Conservation (phyloP, 768 basidiomycete species). For the Naematelia aurantialba region DNA sequence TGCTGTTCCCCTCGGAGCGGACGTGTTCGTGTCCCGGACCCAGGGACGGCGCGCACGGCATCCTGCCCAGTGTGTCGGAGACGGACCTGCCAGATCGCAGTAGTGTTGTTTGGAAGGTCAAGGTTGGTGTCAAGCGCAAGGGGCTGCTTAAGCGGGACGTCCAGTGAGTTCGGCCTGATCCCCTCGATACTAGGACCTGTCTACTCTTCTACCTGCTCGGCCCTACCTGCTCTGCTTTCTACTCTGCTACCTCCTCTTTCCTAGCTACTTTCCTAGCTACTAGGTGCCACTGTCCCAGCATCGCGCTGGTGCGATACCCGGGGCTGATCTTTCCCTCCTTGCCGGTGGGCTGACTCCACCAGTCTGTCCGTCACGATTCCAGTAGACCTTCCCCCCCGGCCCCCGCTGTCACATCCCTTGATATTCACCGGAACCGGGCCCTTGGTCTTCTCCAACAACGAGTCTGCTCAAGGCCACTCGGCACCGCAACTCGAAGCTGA, state of each 20-base stretch:
- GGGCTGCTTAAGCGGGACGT: constrained; percentile 21
- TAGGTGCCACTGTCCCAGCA: too few relatives aligned
- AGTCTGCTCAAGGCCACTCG: neutral
- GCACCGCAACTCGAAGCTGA: neutral
- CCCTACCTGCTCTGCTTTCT: neutral
- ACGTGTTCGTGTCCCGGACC: constrained; percentile 13
- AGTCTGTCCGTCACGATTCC: neutral
- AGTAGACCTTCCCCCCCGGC: constrained; percentile 2
- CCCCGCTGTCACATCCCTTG: constrained; percentile 1
- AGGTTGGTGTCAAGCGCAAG: constrained; percentile 14
- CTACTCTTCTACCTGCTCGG: neutral
- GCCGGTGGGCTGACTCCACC: constrained; percentile 10
- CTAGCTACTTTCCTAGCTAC: too few relatives aligned
- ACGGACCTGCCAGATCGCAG: constrained; percentile 6
- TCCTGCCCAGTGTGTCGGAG: neutral
- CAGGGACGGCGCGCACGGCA: neutral
- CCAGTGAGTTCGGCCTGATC: constrained; percentile 7
- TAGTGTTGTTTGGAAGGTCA: constrained; percentile 12
- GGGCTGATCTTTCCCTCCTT: too few relatives aligned
- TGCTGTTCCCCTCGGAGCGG: constrained; percentile 7
- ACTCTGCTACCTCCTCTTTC: constrained; percentile 2
- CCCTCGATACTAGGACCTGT: neutral
- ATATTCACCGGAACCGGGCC: constrained; percentile 1
- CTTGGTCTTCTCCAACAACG: constrained; percentile 3
- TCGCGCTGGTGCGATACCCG: too few relatives aligned